Conservation (phyloP, 2,329 filamentous ascomycete species). For the Xylaria polymorpha region DNA sequence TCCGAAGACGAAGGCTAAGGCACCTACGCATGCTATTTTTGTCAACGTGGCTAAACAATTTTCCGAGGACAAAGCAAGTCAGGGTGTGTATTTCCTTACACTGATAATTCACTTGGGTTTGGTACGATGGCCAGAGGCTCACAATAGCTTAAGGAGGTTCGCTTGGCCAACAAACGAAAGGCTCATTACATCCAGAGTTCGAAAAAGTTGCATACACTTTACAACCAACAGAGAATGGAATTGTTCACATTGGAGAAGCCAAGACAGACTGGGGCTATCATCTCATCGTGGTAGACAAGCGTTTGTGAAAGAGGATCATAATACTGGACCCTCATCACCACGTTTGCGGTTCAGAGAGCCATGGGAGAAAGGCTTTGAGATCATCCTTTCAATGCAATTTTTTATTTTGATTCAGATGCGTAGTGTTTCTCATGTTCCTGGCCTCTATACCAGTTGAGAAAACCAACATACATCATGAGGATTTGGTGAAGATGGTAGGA, state of each 20-base stretch:
- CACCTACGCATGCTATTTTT: slow-evolving; percentile 63
- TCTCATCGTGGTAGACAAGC: slow-evolving; percentile 78
- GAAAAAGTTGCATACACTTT: slow-evolving; percentile 78
- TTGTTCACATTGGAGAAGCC: slow-evolving; percentile 70
- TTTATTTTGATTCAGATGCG: slow-evolving; percentile 56
- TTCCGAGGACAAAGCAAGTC: slow-evolving; percentile 80
- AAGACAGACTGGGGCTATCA: slow-evolving; percentile 84
- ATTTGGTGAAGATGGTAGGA: slow-evolving; percentile 44
- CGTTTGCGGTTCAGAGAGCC: slow-evolving; percentile 6
- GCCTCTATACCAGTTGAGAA: slow-evolving; percentile 58
- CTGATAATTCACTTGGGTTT: background rate
- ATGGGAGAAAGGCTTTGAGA: background rate
- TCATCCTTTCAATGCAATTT: slow-evolving; percentile 44
- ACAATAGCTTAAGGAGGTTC: slow-evolving; percentile 66
- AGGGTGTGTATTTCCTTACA: slow-evolving; percentile 57
- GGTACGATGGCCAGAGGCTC: background rate
- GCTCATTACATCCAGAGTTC: slow-evolving; percentile 74
- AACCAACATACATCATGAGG: slow-evolving; percentile 55
- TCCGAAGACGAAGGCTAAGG: slow-evolving; percentile 58
- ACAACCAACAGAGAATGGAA: slow-evolving; percentile 58
- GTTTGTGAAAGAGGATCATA: slow-evolving; percentile 55
- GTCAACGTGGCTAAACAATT: slow-evolving; percentile 78
- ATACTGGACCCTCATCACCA: slow-evolving; percentile 7
- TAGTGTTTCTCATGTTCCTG: slow-evolving; percentile 44
- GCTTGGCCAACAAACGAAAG: slow-evolving; percentile 78